A percentile compares a stretch with the other conserved stretches of the same genome.
Conservation (phyloP, 805 yeast genomes). For the Blastobotrys robertii region DNA sequence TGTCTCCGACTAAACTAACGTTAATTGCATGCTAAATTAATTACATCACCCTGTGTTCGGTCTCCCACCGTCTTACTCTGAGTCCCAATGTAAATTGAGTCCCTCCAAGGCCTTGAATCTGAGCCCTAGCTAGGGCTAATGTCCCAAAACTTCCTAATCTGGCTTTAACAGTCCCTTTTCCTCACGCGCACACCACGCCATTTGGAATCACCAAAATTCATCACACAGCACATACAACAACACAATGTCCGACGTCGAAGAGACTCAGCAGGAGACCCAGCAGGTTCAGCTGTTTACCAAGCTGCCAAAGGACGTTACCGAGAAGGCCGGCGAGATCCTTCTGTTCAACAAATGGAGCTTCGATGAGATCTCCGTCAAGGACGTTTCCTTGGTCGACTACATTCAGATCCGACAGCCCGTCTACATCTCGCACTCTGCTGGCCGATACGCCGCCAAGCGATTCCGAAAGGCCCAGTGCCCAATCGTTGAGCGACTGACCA, state of each 20-base stretch:
- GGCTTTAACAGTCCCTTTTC: no score
- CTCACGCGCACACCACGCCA: no score
- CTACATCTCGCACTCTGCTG: slow-evolving; percentile 98
- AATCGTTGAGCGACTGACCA: slow-evolving; percentile 97
- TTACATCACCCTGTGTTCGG: no score
- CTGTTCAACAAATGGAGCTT: slow-evolving; percentile 99
- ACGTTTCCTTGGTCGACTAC: slow-evolving; percentile 97
- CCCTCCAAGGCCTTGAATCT: no score
- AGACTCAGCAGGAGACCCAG: slow-evolving; percentile 11
- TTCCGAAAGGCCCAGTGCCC: slow-evolving; percentile 99
- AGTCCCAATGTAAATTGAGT: no score
- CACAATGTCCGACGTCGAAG: slow-evolving; percentile 16
- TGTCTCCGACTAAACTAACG: no score
- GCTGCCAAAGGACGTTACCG: slow-evolving; percentile 94
- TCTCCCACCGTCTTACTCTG: no score
- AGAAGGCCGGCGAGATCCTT: slow-evolving; percentile 81
- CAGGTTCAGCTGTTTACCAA: slow-evolving; percentile 80
- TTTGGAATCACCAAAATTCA: neutral
- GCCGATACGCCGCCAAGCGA: slow-evolving; percentile 99
- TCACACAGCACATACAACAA: neutral
- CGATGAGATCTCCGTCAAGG: slow-evolving; percentile 95
- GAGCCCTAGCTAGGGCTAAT: no score
- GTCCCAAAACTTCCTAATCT: no score
- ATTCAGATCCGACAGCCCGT: slow-evolving; percentile 96
- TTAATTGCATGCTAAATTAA: no score